phyloP scores from a whole-genome alignment of 2,329 filamentous ascomycete species.

The Penicillium capsulatum region DNA sequence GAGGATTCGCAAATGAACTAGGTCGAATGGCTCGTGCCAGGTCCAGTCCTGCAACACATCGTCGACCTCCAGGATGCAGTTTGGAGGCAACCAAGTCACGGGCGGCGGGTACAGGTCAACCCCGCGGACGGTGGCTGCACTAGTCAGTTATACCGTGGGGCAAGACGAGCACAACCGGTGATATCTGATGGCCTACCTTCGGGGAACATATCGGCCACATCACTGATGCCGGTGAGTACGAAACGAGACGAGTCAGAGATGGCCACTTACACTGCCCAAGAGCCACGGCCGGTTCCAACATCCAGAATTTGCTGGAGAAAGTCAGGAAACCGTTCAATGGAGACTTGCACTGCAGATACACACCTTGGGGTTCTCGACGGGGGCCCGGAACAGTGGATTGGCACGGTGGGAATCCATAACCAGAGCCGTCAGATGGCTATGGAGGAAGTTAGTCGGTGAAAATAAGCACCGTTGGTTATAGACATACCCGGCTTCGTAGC shows the following conservation, averaged over 20 bases:
- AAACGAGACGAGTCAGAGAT: neutral
- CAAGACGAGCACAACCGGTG: too few relatives aligned
- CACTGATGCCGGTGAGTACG: neutral
- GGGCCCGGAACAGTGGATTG: slow-evolving; percentile 2
- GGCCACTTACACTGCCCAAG: slow-evolving; percentile 1
- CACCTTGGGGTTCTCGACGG: slow-evolving; percentile 1
- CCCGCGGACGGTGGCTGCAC: slow-evolving; percentile 1
- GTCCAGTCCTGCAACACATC: slow-evolving; percentile 4
- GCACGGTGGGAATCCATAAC: slow-evolving; percentile 3
- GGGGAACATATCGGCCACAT: slow-evolving; percentile 4
- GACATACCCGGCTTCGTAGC: slow-evolving; percentile 2
- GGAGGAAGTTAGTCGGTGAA: neutral
- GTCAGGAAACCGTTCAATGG: too few relatives aligned
- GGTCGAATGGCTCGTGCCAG: slow-evolving; percentile 4
- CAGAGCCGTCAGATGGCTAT: slow-evolving; percentile 1
- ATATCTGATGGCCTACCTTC: neutral
- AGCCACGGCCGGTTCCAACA: slow-evolving; percentile 2
- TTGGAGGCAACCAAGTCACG: slow-evolving; percentile 2
- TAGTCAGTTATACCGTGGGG: slow-evolving; percentile 1
- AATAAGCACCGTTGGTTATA: too few relatives aligned
- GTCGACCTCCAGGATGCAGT: slow-evolving; percentile 4
- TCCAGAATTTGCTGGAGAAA: neutral
- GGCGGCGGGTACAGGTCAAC: slow-evolving; percentile 4
- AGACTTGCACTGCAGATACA: too few relatives aligned
- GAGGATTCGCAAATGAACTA: slow-evolving; percentile 1